phyloP scores from a whole-genome alignment of 306 rosid species.

The Prinsepia uniflora region DNA sequence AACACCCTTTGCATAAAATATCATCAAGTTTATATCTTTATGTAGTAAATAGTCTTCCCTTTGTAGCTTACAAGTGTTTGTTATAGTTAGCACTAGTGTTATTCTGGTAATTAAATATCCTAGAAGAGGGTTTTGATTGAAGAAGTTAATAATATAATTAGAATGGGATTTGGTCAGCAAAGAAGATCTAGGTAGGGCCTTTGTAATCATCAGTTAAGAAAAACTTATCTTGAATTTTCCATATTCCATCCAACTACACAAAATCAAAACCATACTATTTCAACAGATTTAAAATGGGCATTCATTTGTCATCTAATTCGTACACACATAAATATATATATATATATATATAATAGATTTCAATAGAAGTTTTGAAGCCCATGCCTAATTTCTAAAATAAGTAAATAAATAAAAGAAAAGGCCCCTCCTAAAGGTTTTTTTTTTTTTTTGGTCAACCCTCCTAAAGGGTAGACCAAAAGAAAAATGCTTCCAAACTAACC shows the following conservation, averaged over 20 bases:
- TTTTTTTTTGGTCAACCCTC: too few species aligned
- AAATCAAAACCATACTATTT: not conserved
- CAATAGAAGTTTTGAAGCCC: too few species aligned
- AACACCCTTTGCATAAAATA: too few species aligned
- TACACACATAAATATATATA: too few species aligned
- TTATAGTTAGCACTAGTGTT: not conserved
- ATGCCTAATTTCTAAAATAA: too few species aligned
- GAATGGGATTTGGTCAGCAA: slow-evolving; percentile 1
- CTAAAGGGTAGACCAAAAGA: too few species aligned
- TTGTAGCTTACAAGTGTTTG: not conserved
- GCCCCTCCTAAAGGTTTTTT: too few species aligned
- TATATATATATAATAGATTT: not conserved
- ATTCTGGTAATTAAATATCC: not conserved
- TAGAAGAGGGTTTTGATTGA: not conserved
- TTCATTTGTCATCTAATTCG: not conserved
- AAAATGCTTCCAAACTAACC: too few species aligned
- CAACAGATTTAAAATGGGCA: not conserved
- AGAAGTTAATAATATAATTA: not conserved
- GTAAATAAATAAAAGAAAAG: too few species aligned
- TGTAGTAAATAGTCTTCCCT: too few species aligned
- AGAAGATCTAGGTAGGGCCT: slow-evolving; percentile 11
- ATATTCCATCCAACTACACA: not conserved
- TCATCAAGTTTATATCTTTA: too few species aligned
- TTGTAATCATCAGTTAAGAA: slow-evolving; percentile 3
- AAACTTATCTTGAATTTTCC: not conserved